Evolutionary conservation across 805 yeast species (phyloP).

Genomic region (Zygosaccharomyces bailii): DNA sequence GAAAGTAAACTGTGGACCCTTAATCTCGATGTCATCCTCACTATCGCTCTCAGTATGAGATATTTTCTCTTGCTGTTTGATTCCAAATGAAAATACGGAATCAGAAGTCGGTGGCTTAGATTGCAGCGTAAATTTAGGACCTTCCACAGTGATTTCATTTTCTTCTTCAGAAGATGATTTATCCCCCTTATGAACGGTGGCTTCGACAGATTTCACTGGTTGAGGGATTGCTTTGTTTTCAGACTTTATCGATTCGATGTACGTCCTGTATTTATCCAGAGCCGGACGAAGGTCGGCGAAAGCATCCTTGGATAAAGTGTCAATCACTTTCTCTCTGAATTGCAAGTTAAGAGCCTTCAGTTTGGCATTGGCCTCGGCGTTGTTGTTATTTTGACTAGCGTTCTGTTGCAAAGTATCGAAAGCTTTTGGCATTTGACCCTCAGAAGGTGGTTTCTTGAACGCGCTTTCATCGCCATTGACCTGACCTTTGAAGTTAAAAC

Average conservation of each 20-base stretch:
- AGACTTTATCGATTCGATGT: conserved; percentile 25
- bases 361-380: conserved; percentile 42
- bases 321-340: conserved; percentile 49
- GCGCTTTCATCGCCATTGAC: conserved; percentile 12
- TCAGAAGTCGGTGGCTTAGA: conserved; percentile 47
- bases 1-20: conserved; percentile 43
- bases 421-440: conserved; percentile 12
- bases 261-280: conserved; percentile 56
- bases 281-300: conserved; percentile 54
- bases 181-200: conserved; percentile 13
- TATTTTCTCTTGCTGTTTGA: conserved; percentile 21
- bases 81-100: conserved; percentile 48
- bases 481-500: neutral
- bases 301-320: conserved; percentile 43
- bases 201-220: conserved; percentile 1
- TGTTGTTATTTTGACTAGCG: conserved; percentile 1
- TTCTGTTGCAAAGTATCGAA: conserved; percentile 16
- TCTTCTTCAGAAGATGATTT: conserved; percentile 47
- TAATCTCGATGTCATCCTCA: conserved; percentile 30
- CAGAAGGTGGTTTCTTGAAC: neutral
- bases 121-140: conserved; percentile 59
- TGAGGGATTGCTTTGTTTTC: conserved; percentile 8
- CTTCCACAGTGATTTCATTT: conserved; percentile 64
- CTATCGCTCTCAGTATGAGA: conserved; percentile 32
- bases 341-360: conserved; percentile 63